A percentile compares a stretch with the other conserved stretches of the same genome.
phyloP scores from a whole-genome alignment of 1,284 basidiomycete genomes.

The Albatrellus sp. region DNA sequence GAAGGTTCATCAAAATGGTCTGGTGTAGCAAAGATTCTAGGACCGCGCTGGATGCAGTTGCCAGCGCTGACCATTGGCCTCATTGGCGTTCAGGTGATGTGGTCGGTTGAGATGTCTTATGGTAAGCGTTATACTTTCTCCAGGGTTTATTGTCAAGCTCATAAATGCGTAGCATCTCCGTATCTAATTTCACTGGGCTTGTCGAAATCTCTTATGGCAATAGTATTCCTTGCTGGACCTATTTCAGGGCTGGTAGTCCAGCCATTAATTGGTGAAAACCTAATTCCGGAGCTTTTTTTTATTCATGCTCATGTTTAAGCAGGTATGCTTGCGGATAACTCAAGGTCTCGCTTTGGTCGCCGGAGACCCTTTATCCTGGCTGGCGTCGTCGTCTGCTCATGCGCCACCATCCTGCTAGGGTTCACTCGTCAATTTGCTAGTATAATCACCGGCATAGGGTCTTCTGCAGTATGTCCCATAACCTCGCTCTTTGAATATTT shows the following conservation, averaged over 20 bases:
- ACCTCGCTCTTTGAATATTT: neutral
- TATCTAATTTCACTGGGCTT: constrained; percentile 87
- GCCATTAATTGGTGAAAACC: constrained; percentile 58
- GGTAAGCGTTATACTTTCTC: constrained; percentile 31
- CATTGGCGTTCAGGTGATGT: constrained; percentile 75
- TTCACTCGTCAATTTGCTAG: constrained; percentile 70
- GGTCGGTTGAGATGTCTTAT: constrained; percentile 89
- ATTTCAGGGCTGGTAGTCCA: constrained; percentile 87
- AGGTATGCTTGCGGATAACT: constrained; percentile 78
- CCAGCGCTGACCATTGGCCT: constrained; percentile 69
- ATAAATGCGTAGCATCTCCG: constrained; percentile 52
- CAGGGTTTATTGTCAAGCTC: neutral
- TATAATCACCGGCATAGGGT: constrained; percentile 36
- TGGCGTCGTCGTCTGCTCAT: constrained; percentile 54
- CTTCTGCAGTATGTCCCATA: constrained; percentile 20
- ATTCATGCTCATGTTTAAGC: neutral
- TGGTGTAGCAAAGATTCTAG: constrained; percentile 42
- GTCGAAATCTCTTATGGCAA: constrained; percentile 76
- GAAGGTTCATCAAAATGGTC: constrained; percentile 28
- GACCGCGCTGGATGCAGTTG: constrained; percentile 50
- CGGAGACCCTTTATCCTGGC: constrained; percentile 78
- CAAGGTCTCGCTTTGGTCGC: constrained; percentile 75
- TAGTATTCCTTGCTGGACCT: constrained; percentile 92
- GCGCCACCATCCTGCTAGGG: constrained; percentile 75
- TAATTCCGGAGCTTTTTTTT: neutral